Percentiles rank a stretch among this genome's conserved stretches.
Evolutionary conservation across 768 basidiomycete species (phyloP).

Genomic region (Pisolithus tinctorius): DNA sequence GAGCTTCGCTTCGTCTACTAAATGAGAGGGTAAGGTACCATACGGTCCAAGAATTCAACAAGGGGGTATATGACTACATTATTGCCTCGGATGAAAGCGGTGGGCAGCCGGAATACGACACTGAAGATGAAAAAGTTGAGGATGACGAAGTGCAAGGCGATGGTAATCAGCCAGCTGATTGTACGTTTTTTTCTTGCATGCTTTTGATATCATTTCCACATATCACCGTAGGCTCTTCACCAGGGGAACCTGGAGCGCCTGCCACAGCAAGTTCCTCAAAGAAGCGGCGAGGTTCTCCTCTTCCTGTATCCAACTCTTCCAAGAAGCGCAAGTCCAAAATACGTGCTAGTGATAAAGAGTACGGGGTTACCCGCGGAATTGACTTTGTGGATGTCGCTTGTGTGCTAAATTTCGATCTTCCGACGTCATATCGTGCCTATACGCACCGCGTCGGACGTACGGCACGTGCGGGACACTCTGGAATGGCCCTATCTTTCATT

Average conservation of each 20-base stretch:
- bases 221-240: conserved; percentile 46
- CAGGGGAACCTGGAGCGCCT: conserved; percentile 30
- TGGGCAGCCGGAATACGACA: conserved; percentile 43
- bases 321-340: conserved; percentile 52
- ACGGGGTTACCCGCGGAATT: conserved; percentile 91
- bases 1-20: not conserved
- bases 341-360: conserved; percentile 61
- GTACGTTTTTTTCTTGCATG: conserved; percentile 15
- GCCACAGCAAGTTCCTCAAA: conserved; percentile 19
- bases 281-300: conserved; percentile 55
- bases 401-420: conserved; percentile 98
- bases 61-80: conserved; percentile 97
- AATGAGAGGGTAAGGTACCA: conserved; percentile 61
- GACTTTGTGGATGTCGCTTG: conserved; percentile 97
- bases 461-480: conserved; percentile 90
- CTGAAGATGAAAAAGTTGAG: conserved; percentile 38
- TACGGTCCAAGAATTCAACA: conserved; percentile 97
- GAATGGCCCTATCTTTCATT: conserved; percentile 87
- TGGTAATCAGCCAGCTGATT: conserved; percentile 17
- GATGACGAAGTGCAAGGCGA: conserved; percentile 17
- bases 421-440: conserved; percentile 78
- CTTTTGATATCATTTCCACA: conserved; percentile 16
- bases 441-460: conserved; percentile 96
- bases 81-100: conserved; percentile 94
- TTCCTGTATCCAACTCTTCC: conserved; percentile 29